Conservation (phyloP, 2,329 filamentous ascomycete species). For the Exophiala lecanii-corni region DNA sequence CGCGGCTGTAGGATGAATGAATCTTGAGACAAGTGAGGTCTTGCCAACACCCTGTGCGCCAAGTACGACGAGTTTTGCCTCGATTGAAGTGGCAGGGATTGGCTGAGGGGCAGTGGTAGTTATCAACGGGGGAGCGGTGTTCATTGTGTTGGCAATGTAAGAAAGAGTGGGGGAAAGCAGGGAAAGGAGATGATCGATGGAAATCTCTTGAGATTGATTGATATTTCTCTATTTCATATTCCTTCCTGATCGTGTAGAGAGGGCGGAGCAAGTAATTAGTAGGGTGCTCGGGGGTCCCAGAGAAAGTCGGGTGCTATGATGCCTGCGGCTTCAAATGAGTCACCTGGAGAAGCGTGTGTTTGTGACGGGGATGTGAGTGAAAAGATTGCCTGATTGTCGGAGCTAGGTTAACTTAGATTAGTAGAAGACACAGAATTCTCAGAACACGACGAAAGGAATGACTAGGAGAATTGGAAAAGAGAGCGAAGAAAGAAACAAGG, state of each 20-base stretch:
- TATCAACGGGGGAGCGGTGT: slow-evolving; percentile 10
- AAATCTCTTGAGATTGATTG: slow-evolving; percentile 2
- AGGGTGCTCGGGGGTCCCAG: no score
- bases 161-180: no score
- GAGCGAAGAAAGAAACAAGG: background rate
- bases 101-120: slow-evolving; percentile 13
- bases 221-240: slow-evolving; percentile 2
- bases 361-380: no score
- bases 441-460: background rate
- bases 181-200: background rate
- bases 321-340: no score
- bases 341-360: no score
- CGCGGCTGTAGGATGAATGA: slow-evolving; percentile 43
- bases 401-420: no score
- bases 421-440: no score
- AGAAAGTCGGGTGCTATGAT: no score
- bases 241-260: background rate
- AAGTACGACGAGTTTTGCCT: slow-evolving; percentile 51
- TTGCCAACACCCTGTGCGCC: slow-evolving; percentile 51
- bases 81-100: slow-evolving; percentile 25
- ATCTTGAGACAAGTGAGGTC: slow-evolving; percentile 49
- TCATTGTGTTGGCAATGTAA: slow-evolving; percentile 11
- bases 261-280: no score
- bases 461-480: background rate
- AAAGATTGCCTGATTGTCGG: no score